Percentiles rank a stretch among this genome's conserved stretches.
These are phyloP conservation scores for Hypoxylon rickii DNA, from an alignment of 495 filamentous ascomycete genomes.

Conservation along the genomic window DNA sequence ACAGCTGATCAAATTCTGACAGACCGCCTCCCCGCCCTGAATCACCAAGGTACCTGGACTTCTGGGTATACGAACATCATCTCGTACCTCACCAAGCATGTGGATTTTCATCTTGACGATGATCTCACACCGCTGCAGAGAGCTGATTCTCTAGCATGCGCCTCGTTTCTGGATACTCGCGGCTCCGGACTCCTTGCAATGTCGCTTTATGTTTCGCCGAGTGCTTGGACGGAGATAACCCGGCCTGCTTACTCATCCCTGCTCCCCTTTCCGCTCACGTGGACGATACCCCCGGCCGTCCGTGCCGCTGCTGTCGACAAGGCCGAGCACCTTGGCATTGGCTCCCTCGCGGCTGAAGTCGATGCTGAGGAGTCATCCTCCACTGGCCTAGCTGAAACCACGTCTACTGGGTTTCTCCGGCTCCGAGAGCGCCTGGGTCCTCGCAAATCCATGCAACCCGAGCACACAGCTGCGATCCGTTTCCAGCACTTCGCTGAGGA, in stretches of 20 bases:
- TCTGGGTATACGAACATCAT: slow-evolving; percentile 76
- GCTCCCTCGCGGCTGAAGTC: slow-evolving; percentile 41
- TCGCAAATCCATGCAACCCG: slow-evolving; percentile 44
- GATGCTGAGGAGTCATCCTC: slow-evolving; percentile 34
- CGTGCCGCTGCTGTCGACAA: slow-evolving; percentile 68
- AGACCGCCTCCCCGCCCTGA: slow-evolving; percentile 78
- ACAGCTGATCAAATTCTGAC: slow-evolving; percentile 24
- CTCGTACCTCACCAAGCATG: slow-evolving; percentile 67
- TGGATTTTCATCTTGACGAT: slow-evolving; percentile 60
- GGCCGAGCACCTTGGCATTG: slow-evolving; percentile 74
- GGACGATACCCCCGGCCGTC: slow-evolving; percentile 70
- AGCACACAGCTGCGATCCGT: slow-evolving; percentile 63
- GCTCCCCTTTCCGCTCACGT: slow-evolving; percentile 82
- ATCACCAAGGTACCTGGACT: slow-evolving; percentile 65
- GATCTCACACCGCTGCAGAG: slow-evolving; percentile 68
- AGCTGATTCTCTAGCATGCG: slow-evolving; percentile 73
- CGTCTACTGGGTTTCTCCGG: slow-evolving; percentile 37
- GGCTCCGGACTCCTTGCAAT: slow-evolving; percentile 72
- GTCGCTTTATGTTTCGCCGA: slow-evolving; percentile 83
- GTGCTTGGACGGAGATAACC: slow-evolving; percentile 76
- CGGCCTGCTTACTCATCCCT: slow-evolving; percentile 75
- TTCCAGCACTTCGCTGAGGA: slow-evolving; percentile 69
- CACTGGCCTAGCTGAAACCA: slow-evolving; percentile 34
- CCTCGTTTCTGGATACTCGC: slow-evolving; percentile 66
- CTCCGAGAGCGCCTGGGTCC: slow-evolving; percentile 33